These are phyloP conservation scores for Sporothrix sp. DNA, from an alignment of 2,329 filamentous ascomycete genomes.

Conservation along the genomic window DNA sequence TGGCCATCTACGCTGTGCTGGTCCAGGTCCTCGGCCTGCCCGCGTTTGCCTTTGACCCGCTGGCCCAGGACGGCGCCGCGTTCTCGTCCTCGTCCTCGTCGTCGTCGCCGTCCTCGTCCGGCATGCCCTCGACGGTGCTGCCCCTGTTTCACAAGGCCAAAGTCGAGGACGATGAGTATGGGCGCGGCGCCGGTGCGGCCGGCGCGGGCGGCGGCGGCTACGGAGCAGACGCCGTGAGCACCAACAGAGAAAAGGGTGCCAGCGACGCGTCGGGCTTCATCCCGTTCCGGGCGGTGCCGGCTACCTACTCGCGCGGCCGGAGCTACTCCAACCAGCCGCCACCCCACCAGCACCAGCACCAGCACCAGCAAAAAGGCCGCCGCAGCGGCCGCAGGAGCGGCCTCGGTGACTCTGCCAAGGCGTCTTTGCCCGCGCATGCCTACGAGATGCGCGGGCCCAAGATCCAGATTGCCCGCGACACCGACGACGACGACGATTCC, in stretches of 20 bases:
- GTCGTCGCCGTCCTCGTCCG: slow-evolving; percentile 7
- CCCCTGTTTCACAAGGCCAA: slow-evolving; percentile 49
- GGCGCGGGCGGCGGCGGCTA: slow-evolving; percentile 20
- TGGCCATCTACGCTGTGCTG: slow-evolving; percentile 46
- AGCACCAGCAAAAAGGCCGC: not conserved
- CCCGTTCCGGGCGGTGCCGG: slow-evolving; percentile 18
- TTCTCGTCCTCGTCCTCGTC: slow-evolving; percentile 16
- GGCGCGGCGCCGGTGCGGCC: slow-evolving; percentile 23
- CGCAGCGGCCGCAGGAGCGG: not conserved
- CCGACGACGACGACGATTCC: slow-evolving; percentile 11
- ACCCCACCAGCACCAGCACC: not conserved
- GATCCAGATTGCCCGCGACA: slow-evolving; percentile 16
- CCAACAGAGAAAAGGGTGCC: slow-evolving; percentile 19
- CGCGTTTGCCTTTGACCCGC: slow-evolving; percentile 42
- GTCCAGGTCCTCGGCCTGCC: slow-evolving; percentile 45
- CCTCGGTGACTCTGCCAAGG: not conserved
- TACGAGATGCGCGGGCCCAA: slow-evolving; percentile 13
- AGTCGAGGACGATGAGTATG: slow-evolving; percentile 35
- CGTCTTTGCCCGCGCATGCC: not conserved
- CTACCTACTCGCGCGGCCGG: slow-evolving; percentile 21
- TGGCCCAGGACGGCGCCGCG: not conserved
- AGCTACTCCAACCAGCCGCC: slow-evolving; percentile 15
- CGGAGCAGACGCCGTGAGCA: slow-evolving; percentile 25
- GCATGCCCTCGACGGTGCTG: slow-evolving; percentile 22
- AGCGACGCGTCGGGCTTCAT: slow-evolving; percentile 25